Evolutionary conservation across 495 filamentous ascomycete species (phyloP).

Genomic region (Aspergillus funiculosus): DNA sequence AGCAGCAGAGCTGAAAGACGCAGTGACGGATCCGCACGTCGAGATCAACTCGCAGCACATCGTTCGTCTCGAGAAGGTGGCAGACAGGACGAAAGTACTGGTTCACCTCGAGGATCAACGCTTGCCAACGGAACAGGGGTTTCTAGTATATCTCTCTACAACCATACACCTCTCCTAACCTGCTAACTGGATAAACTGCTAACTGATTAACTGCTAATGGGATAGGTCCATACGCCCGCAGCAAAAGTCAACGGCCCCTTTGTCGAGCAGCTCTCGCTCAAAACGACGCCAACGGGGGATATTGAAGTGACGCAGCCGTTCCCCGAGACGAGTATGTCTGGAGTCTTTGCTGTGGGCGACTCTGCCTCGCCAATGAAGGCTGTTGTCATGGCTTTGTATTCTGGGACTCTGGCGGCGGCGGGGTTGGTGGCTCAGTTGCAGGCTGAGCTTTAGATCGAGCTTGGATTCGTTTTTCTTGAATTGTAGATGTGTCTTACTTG

Average conservation of each 20-base stretch:
- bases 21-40: not conserved
- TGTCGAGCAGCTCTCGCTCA: slow-evolving; percentile 28
- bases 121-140: not conserved
- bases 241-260: slow-evolving; percentile 20
- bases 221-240: not conserved
- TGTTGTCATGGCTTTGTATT: slow-evolving; percentile 1
- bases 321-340: slow-evolving; percentile 30
- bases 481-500: too few species aligned
- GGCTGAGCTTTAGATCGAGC: too few species aligned
- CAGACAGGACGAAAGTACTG: not conserved
- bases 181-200: too few species aligned
- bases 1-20: not conserved
- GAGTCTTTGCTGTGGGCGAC: slow-evolving; percentile 40
- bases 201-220: not conserved
- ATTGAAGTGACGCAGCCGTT: slow-evolving; percentile 28
- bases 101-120: not conserved
- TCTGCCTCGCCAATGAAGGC: slow-evolving; percentile 19
- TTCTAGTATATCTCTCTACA: slow-evolving; percentile 2
- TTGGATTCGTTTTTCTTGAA: too few species aligned
- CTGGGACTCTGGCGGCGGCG: slow-evolving; percentile 1
- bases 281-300: slow-evolving; percentile 23
- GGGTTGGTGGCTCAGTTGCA: not conserved
- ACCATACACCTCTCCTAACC: not conserved
- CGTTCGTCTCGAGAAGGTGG: not conserved
- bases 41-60: not conserved